phyloP scores from a whole-genome alignment of 73 alveolate species.

The Tetrahymena malaccensis region DNA sequence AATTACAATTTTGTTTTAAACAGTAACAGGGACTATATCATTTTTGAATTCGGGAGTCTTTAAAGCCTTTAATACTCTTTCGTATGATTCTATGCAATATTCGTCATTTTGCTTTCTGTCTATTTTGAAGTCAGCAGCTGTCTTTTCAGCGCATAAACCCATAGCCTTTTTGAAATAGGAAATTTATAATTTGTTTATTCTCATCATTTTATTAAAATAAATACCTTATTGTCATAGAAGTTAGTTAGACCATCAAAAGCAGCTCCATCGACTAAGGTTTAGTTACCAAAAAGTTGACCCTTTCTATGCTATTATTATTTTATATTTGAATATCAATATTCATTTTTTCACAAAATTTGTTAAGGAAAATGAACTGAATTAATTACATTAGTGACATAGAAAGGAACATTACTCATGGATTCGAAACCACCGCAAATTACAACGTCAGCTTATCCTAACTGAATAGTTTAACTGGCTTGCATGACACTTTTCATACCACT shows the following conservation, averaged over 20 bases:
- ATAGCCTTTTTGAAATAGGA: conserved; percentile 6
- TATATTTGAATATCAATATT: too few relatives aligned
- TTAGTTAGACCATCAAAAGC: conserved; percentile 67
- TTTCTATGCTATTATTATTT: conserved; percentile 50
- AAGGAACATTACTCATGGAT: conserved; percentile 78
- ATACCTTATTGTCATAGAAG: conserved; percentile 50
- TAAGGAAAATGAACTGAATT: not conserved
- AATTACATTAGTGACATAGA: conserved; percentile 15
- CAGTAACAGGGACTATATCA: conserved; percentile 57
- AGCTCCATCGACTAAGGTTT: conserved; percentile 50
- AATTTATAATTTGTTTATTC: too few relatives aligned
- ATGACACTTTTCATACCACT: conserved; percentile 78
- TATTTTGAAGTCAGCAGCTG: conserved; percentile 45
- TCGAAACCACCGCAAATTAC: conserved; percentile 80
- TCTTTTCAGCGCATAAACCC: conserved; percentile 74
- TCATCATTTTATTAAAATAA: not conserved
- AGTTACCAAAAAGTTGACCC: conserved; percentile 64
- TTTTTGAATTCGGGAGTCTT: conserved; percentile 59
- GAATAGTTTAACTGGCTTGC: conserved; percentile 69
- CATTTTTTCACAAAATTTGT: too few relatives aligned
- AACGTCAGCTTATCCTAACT: conserved; percentile 65
- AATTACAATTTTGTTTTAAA: not conserved
- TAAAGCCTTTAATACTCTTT: conserved; percentile 71
- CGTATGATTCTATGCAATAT: conserved; percentile 63
- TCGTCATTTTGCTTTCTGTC: conserved; percentile 74